phyloP scores from a whole-genome alignment of 2,329 filamentous ascomycete species.

The Sarocladiaceae sp. region DNA sequence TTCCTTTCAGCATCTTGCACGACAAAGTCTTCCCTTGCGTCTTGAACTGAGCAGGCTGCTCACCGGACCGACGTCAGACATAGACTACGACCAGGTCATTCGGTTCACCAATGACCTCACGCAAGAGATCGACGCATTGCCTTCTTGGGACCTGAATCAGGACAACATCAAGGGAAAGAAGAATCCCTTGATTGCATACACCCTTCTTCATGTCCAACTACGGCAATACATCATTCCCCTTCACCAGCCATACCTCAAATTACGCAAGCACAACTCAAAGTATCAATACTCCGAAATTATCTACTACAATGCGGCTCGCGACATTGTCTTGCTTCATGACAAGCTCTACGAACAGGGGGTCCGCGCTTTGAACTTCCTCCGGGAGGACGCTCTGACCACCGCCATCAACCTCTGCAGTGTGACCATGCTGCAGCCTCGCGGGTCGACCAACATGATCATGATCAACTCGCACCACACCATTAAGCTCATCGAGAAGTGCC shows the following conservation, averaged over 20 bases:
- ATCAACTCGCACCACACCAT: slow-evolving; percentile 55
- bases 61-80: slow-evolving; percentile 45
- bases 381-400: slow-evolving; percentile 53
- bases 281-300: slow-evolving; percentile 58
- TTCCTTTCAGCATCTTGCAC: slow-evolving; percentile 52
- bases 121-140: slow-evolving; percentile 53
- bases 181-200: slow-evolving; percentile 53
- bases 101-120: slow-evolving; percentile 55
- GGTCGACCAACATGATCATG: slow-evolving; percentile 56
- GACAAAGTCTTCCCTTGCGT: slow-evolving; percentile 49
- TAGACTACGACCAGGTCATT: slow-evolving; percentile 57
- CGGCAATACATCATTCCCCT: slow-evolving; percentile 56
- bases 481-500: slow-evolving; percentile 54
- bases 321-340: slow-evolving; percentile 56
- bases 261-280: slow-evolving; percentile 52
- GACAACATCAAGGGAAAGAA: slow-evolving; percentile 35
- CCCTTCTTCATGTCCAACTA: slow-evolving; percentile 53
- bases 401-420: slow-evolving; percentile 57
- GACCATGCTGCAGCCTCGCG: slow-evolving; percentile 52
- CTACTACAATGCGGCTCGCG: slow-evolving; percentile 56
- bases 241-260: slow-evolving; percentile 54
- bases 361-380: slow-evolving; percentile 52
- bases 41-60: slow-evolving; percentile 52
- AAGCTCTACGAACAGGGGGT: slow-evolving; percentile 53
- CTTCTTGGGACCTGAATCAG: slow-evolving; percentile 43